Evolutionary conservation across 108 stramenopile species (phyloP), one percentile per base, ranked within the genome.

Genomic region (Cyclotella distinguenda): DNA sequence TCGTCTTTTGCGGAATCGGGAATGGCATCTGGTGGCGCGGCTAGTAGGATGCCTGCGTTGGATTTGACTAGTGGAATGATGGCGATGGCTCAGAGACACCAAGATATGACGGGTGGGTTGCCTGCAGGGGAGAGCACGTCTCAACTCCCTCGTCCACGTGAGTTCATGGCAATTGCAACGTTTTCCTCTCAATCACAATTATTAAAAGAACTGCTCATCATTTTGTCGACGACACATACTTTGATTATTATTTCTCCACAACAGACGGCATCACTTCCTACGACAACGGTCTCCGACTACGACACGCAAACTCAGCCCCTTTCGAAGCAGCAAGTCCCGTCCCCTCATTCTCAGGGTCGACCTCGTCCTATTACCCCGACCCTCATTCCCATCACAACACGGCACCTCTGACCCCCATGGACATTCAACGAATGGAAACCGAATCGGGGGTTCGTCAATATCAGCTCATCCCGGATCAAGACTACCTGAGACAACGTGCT

Each of bases 391-490:
- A 22, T 28, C 70, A 74, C 19, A 58, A 35, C 31, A 21, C 50
- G 23, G 63, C 43, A 4, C 83, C 87, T 1, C 60, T 94, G 42
- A 91, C 89, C 23, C 93, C 93, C 28, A 73, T 87, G 42, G 93
- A 94, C 45, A 89, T 94, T 68, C 87, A 89, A 65, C 80, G 82
- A 38, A 90, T 90, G 93, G 93, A 94, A 83, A 77, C 85, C 51
- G 82, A 82, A 49, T 71, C 73, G 1, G 89, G 87, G 12, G 71
- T 75, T 50, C 76, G 78, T 65, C 74, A 79, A 74, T 84, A 83
- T 77, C 89, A 90, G 66, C 77, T 94, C 22, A 94, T 94, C 59
- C 93, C 93, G 27, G 93, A 89, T 59, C 88, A 90, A 72, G 74
- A 87, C 51, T 94, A 94, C 54, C 62, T 94, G 32, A 72, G 77